Conservation (phyloP, 371 early-diverging fungal genomes). For the Parasitella parasitica region DNA sequence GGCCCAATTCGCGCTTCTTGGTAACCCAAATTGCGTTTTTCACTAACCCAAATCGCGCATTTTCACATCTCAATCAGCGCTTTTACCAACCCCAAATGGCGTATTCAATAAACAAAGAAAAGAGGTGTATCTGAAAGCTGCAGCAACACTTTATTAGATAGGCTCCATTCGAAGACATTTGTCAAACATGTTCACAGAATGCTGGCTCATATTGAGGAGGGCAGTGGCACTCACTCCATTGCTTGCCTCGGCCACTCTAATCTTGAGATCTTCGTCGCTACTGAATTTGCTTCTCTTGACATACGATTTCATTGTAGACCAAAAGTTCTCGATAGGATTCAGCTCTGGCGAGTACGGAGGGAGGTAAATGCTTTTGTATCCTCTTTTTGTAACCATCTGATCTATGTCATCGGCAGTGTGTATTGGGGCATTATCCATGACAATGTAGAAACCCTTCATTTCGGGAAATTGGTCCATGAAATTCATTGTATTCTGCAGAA, state of each 20-base stretch:
- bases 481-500: no score
- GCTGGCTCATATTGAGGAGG: slow-evolving; percentile 1
- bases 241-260: not conserved
- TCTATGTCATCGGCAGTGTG: not conserved
- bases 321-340: slow-evolving; percentile 1
- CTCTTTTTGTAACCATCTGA: not conserved
- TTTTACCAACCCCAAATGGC: no score
- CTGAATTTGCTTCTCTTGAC: not conserved
- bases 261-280: not conserved
- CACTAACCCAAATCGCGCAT: no score
- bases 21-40: no score
- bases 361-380: not conserved
- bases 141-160: no score
- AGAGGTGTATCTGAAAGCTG: not conserved
- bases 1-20: no score
- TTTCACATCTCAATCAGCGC: no score
- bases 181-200: slow-evolving; percentile 5
- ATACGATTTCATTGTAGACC: not conserved
- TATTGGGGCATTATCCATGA: no score
- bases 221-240: not conserved
- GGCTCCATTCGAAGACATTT: slow-evolving; percentile 1
- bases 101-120: not conserved
- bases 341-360: not conserved
- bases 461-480: no score
- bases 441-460: no score